Conservation (phyloP, 805 yeast genomes). For the Nematodospora valgi region DNA sequence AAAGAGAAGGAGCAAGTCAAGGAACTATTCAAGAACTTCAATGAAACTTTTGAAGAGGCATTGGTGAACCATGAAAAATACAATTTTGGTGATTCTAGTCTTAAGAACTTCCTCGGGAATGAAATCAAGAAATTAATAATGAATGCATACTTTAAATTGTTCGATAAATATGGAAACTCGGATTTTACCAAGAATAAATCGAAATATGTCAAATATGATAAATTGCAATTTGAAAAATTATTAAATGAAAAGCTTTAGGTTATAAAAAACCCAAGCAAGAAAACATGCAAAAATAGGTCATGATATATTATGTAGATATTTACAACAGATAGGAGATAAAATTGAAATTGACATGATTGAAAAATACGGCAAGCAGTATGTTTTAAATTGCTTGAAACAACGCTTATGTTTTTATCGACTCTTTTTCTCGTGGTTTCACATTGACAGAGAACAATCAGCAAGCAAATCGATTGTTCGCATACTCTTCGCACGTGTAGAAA, state of each 20-base stretch:
- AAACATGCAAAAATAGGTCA: too few species aligned
- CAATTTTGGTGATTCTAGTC: slow-evolving; percentile 60
- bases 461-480: too few species aligned
- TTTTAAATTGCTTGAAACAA: too few species aligned
- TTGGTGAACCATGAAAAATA: slow-evolving; percentile 62
- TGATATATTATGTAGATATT: too few species aligned
- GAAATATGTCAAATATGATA: slow-evolving; percentile 68
- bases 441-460: too few species aligned
- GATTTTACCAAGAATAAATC: slow-evolving; percentile 68
- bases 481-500: too few species aligned
- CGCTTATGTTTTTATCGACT: too few species aligned
- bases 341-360: too few species aligned
- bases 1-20: slow-evolving; percentile 80
- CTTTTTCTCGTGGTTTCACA: too few species aligned
- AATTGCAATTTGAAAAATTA: slow-evolving; percentile 38
- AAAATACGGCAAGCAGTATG: too few species aligned
- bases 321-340: too few species aligned
- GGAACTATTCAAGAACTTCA: slow-evolving; percentile 80
- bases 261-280: too few species aligned
- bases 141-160: slow-evolving; percentile 82
- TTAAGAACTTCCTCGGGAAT: slow-evolving; percentile 59
- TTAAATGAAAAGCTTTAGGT: slow-evolving; percentile 22
- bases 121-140: slow-evolving; percentile 73
- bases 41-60: slow-evolving; percentile 77
- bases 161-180: slow-evolving; percentile 68